Conservation (phyloP, 2,329 filamentous ascomycete species). For the Scytalidium lignicola region DNA sequence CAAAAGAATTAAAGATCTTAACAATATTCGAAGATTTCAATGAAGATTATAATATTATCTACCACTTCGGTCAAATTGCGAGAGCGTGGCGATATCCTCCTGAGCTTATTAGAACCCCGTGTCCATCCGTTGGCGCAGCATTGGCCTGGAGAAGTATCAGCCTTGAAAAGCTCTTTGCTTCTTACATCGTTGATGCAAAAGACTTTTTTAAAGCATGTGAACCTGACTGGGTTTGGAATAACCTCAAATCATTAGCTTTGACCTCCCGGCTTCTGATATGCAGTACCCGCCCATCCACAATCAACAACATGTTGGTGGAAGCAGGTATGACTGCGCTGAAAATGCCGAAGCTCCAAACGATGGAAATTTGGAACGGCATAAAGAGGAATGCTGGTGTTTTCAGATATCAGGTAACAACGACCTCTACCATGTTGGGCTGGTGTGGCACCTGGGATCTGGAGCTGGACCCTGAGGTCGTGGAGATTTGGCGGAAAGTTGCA, state of each 20-base stretch:
- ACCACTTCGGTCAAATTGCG: not conserved
- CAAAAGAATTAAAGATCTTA: not conserved
- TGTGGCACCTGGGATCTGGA: constrained; percentile 22
- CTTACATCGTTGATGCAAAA: constrained; percentile 17
- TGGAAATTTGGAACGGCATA: constrained; percentile 15
- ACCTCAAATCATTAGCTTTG: constrained; percentile 15
- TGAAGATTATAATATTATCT: not conserved
- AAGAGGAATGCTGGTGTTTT: constrained; percentile 10
- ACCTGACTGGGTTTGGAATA: constrained; percentile 11
- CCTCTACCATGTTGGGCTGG: constrained; percentile 15
- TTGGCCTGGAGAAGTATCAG: constrained; percentile 13
- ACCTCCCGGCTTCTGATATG: constrained; percentile 13
- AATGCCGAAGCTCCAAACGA: constrained; percentile 11
- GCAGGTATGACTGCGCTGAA: constrained; percentile 7
- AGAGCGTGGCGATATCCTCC: not conserved
- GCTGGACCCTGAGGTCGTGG: constrained; percentile 13
- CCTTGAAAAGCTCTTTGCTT: constrained; percentile 16
- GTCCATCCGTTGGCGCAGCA: constrained; percentile 8
- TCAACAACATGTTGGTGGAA: constrained; percentile 9
- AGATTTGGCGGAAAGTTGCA: constrained; percentile 20
- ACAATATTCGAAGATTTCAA: not conserved
- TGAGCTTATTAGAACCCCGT: not conserved
- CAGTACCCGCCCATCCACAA: constrained; percentile 2
- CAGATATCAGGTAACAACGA: constrained; percentile 4
- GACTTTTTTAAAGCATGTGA: constrained; percentile 13